Conservation (phyloP, 257 asterid species). For the Henckelia pumila region DNA sequence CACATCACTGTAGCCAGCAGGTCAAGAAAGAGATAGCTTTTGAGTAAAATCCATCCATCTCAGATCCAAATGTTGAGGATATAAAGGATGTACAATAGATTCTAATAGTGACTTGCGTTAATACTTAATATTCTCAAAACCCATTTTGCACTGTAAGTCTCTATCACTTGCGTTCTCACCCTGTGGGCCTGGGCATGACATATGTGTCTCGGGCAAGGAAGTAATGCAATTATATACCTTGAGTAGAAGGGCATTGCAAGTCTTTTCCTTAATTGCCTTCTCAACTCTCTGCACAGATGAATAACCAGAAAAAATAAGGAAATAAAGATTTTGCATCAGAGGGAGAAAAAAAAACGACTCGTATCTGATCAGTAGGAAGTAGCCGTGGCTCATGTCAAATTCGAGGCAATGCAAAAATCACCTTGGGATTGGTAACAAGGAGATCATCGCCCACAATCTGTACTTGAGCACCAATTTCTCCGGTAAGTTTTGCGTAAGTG, state of each 20-base stretch:
- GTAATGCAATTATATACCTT: slow-evolving; percentile 43
- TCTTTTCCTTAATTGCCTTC: slow-evolving; percentile 88
- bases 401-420: slow-evolving; percentile 14
- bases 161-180: too few relatives aligned
- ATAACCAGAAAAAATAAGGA: background rate
- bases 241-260: slow-evolving; percentile 96
- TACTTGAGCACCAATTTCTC: slow-evolving; percentile 70
- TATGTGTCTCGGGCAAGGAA: too few relatives aligned
- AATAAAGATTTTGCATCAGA: background rate
- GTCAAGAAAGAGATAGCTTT: background rate
- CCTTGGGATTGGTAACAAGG: slow-evolving; percentile 97
- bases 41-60: too few relatives aligned
- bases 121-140: too few relatives aligned
- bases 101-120: too few relatives aligned
- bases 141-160: too few relatives aligned
- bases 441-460: slow-evolving; percentile 98
- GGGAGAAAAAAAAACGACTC: background rate
- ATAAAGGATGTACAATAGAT: too few relatives aligned
- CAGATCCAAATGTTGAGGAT: too few relatives aligned
- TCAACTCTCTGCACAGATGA: slow-evolving; percentile 67
- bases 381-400: background rate
- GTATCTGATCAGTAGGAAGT: background rate
- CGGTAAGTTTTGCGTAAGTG: slow-evolving; percentile 69
- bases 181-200: too few relatives aligned
- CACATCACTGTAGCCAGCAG: background rate